Evolutionary conservation across 2,329 filamentous ascomycete genomes (phyloP), one percentile per base, ranked within the genome.

Genomic region (Colletotrichum sp.): DNA sequence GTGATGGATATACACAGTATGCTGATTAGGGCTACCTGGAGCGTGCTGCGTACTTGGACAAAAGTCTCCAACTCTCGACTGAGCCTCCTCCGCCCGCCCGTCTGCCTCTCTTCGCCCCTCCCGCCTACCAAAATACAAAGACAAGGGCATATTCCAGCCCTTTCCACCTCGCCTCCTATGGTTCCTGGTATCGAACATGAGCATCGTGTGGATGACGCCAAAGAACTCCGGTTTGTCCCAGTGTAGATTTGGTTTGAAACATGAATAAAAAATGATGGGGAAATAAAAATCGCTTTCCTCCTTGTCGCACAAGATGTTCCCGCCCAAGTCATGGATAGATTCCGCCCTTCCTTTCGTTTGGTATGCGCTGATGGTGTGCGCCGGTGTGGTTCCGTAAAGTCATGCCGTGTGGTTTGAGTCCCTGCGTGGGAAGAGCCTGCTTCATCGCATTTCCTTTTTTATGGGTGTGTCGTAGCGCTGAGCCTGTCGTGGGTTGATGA

Each of bases 171-270:
- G 44, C 44, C 44, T 52, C 44, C 66, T 64, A 32, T 69, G 71
- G 65, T 77, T 71, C 71, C 75, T 77, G 75, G 75, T 77, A 77
- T 77, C 75, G 75, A 77, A 77, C 75, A 77, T 77, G 75, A 77
- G 72, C 75, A 77, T 75, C 75, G 75, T 75, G 63, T 64, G 64
- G 74, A 49, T 72, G 69, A 75, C 75, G 72, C 75, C 75, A 77
- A 75, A 77, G 66, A 75, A 77, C 75, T 77, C 75, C 75, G 72
- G 36, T 75, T 29, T 69, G 59, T 72, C 34, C 61, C 64, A 44
- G 44, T 64, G 64, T 69, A 69, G 64, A 64, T 25, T 52, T 75
- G 69, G 49, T 64, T 68, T 59, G 32, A 69, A 62, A 69, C 39
- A 65, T 65, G 69, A 71, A 52, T 2, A 3, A 52, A 49, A 52